Base-by-base conservation (phyloP, 1,284 basidiomycete genomes). In the Cryptococcus neoformans region DNA sequence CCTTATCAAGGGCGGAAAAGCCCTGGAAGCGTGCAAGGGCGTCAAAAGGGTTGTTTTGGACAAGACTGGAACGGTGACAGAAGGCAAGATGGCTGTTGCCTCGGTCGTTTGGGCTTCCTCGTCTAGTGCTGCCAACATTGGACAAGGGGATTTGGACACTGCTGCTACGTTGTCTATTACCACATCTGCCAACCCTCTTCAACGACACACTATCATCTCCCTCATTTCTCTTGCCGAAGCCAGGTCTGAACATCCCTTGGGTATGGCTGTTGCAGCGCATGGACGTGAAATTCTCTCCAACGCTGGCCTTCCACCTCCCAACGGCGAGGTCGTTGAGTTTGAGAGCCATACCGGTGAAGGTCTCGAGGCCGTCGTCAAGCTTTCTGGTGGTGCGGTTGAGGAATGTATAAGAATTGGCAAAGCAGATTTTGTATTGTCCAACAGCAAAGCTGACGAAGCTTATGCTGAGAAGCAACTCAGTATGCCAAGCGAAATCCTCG, bases 21-120 rank as follows among this genome's bases (percentile, higher is more conserved):
- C 96, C 2, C 81, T 99, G 44, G 96, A 99, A 73, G 92, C 92
- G 3, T 93, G 91, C 72, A 86, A 85, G 66, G 82, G 82, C 51
- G 87, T 99, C 67, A 85, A 85, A 69, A 83, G 85, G 39, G 86
- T 99, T 64, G 84, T 97, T 0, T 79, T 99, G 55, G 96, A 99
- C 82, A 99, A 99, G 83, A 99, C 96, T 0, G 96, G 96, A 4
- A 99, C 96, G 0, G 85, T 99, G 11, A 99, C 96, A 0, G 82
- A 89, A 49, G 96, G 95, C 47, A 89, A 87, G 76, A 81, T 90
- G 64, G 81, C 78, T 5, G 89, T 98, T 41, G 82, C 84, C 1
- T 85, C 84, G 1, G 78, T 90, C 41, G 81, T 82, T 46, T 99
- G 95, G 95, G 85, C 85, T 1, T 81, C 85, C 10, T 17, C 46